Evolutionary conservation across 2,329 filamentous ascomycete genomes (phyloP), one percentile per base, ranked within the genome.

Genomic region (Pyrenophora graminea): DNA sequence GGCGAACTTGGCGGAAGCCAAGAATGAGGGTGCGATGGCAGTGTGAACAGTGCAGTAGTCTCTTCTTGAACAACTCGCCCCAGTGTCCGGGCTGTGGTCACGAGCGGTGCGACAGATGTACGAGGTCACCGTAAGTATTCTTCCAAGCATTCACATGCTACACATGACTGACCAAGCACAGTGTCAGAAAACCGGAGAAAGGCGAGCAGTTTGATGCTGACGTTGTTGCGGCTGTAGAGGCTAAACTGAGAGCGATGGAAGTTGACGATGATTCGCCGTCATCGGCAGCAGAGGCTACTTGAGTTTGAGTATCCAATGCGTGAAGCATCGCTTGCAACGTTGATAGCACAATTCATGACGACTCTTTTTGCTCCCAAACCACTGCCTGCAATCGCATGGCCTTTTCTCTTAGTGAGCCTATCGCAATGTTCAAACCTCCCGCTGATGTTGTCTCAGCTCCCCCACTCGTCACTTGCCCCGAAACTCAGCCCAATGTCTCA

Each of bases 31-130:
- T 79, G 5, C 71, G 76, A 4, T 79, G 76, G 69, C 74, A 70
- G 36, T 91, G 88, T 70, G 81, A 85, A 59, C 75, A 80, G 45
- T 91, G 88, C 75, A 79, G 80, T 65, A 78, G 79, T 15, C 77
- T 83, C 34, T 88, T 84, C 68, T 77, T 81, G 2, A 74, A 79
- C 3, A 76, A 83, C 36, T 80, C 80, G 6, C 77, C 78, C 5
- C 73, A 74, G 31, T 91, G 88, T 74, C 71, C 73, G 39, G 80
- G 79, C 13, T 91, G 88, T 64, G 76, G 79, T 1, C 82, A 87
- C 62, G 73, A 79, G 53, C 84, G 85, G 58, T 86, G 86, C 63
- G 73, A 77, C 2, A 74, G 79, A 45, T 89, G 86, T 63, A 78
- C 79, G 13, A 79, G 87, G 42, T 77, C 70, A 56, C 76, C 77